These are phyloP conservation scores for Irpex sp. DNA, from an alignment of 1,284 basidiomycete species.

Conservation along the genomic window DNA sequence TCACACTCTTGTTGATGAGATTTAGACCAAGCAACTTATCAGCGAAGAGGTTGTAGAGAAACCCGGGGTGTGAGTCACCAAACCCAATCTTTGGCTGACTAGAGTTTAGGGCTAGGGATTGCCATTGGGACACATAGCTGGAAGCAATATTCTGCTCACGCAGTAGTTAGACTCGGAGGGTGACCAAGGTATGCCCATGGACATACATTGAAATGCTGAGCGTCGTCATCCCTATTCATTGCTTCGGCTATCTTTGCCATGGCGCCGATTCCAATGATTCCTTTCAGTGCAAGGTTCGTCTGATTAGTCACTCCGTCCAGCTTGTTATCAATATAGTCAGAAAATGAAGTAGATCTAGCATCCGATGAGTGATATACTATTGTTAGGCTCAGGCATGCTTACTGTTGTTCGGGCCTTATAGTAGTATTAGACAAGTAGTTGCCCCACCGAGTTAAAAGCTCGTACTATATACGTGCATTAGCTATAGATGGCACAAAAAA, in stretches of 20 bases:
- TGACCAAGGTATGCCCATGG: background rate
- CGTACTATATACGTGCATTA: background rate
- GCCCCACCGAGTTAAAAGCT: background rate
- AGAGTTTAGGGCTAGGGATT: background rate
- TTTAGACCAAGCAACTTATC: background rate
- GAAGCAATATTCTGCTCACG: background rate
- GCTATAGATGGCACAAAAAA: background rate
- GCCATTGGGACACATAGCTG: background rate
- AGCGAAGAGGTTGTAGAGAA: background rate
- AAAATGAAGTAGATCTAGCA: background rate
- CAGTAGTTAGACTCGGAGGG: background rate
- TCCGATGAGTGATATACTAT: background rate
- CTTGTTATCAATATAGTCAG: background rate
- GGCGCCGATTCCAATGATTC: background rate
- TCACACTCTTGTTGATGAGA: background rate
- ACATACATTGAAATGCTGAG: background rate
- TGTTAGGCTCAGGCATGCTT: background rate
- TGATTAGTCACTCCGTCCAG: background rate
- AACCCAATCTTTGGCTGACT: too few species aligned
- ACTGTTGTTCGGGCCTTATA: background rate
- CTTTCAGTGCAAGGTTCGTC: background rate
- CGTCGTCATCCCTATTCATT: background rate
- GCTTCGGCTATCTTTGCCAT: background rate
- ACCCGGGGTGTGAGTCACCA: background rate
- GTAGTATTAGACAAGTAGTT: background rate